Conservation (phyloP, 768 basidiomycete genomes). For the Lactarius deliciosus region DNA sequence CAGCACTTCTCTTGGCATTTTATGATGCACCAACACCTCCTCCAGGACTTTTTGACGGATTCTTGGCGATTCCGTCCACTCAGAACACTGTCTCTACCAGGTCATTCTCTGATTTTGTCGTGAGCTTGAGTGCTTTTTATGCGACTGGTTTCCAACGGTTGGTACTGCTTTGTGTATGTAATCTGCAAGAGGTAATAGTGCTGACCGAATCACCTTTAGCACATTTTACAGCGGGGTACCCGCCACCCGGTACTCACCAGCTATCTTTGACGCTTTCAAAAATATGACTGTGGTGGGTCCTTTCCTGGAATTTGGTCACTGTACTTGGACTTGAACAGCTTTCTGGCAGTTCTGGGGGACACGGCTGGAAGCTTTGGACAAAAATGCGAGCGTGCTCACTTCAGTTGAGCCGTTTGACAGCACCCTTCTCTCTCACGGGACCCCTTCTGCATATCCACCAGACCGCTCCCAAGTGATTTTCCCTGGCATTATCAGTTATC, state of each 20-base stretch:
- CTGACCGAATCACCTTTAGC: not conserved
- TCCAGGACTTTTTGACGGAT: slow-evolving; percentile 26
- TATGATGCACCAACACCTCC: slow-evolving; percentile 29
- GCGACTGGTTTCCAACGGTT: not conserved
- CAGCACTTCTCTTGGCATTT: slow-evolving; percentile 6
- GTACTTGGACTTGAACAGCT: not conserved
- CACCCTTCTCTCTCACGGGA: slow-evolving; percentile 13
- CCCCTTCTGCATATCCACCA: slow-evolving; percentile 21
- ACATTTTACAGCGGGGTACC: not conserved
- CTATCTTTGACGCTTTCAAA: not conserved
- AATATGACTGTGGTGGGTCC: not conserved
- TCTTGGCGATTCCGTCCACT: slow-evolving; percentile 22
- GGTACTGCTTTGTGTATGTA: not conserved
- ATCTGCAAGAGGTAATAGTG: not conserved
- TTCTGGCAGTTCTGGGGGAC: slow-evolving; percentile 13
- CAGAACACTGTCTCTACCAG: not conserved
- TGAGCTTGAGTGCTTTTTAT: not conserved
- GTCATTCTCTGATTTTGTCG: not conserved
- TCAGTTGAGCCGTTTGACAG: slow-evolving; percentile 5
- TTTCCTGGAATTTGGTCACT: not conserved
- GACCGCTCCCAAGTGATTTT: slow-evolving; percentile 17
- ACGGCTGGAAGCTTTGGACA: slow-evolving; percentile 4
- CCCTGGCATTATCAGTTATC: not conserved
- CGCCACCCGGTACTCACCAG: not conserved
- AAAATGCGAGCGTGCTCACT: not conserved